These are phyloP conservation scores for Eucalyptus cloeziana DNA, from an alignment of 345 rosid species.

Conservation along the genomic window DNA sequence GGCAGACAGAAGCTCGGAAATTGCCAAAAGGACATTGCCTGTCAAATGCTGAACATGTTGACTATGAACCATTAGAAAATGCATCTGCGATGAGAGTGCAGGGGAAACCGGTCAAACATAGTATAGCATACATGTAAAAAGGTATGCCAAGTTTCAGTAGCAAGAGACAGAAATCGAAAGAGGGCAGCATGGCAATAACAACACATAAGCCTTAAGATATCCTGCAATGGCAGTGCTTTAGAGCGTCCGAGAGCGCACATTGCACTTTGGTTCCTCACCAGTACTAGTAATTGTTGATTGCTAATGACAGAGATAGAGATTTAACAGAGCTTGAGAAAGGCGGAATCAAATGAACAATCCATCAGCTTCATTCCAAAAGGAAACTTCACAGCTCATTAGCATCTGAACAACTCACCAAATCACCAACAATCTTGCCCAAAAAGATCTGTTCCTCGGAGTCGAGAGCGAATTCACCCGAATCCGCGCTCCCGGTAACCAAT, in stretches of 20 bases:
- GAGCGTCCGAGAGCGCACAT: neutral
- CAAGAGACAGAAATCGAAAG: neutral
- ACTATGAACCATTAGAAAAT: slow-evolving; percentile 25
- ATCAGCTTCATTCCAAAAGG: neutral
- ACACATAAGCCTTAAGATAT: neutral
- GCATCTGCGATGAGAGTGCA: slow-evolving; percentile 23
- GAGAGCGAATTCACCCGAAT: neutral
- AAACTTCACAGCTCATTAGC: neutral
- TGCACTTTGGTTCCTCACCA: neutral
- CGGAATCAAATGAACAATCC: neutral
- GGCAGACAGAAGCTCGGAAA: slow-evolving; percentile 31
- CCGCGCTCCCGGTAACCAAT: neutral
- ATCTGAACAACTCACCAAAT: slow-evolving; percentile 28
- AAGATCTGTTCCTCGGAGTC: neutral
- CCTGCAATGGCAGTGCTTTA: neutral
- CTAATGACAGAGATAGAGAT: neutral
- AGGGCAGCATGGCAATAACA: neutral
- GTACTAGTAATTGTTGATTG: neutral
- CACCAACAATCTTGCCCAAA: slow-evolving; percentile 21
- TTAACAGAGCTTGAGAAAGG: neutral
- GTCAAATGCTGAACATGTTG: slow-evolving; percentile 49
- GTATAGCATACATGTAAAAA: neutral
- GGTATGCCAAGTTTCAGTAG: neutral
- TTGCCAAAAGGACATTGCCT: slow-evolving; percentile 39
- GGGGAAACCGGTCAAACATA: neutral